These are phyloP conservation scores for Blastomyces emzantsi DNA, from an alignment of 2,329 filamentous ascomycete genomes.

Conservation along the genomic window DNA sequence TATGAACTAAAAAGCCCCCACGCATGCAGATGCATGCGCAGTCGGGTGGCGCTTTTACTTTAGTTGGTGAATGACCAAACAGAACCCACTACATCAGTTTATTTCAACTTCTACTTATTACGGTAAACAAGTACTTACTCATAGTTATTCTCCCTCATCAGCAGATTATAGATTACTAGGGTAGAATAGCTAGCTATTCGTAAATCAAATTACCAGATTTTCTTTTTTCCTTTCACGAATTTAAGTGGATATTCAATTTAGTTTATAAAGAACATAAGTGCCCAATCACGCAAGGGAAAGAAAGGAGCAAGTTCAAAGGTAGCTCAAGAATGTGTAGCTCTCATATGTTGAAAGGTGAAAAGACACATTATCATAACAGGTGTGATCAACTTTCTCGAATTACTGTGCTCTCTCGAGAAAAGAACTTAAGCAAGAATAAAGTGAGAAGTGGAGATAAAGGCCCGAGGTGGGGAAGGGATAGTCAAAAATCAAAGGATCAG, in stretches of 20 bases:
- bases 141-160: not conserved
- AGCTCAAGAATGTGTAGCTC: not conserved
- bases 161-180: not conserved
- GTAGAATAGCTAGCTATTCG: not conserved
- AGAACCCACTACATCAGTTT: not conserved
- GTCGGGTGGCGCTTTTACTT: too few relatives aligned
- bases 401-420: not conserved
- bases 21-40: too few relatives aligned
- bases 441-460: not conserved
- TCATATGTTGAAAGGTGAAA: not conserved
- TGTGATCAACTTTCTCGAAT: not conserved
- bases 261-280: not conserved
- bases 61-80: not conserved
- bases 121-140: not conserved
- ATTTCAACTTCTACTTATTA: not conserved
- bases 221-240: not conserved
- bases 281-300: not conserved
- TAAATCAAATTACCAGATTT: too few relatives aligned
- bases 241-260: slow-evolving; percentile 1
- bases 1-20: not conserved
- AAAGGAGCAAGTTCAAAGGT: not conserved
- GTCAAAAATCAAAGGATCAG: not conserved
- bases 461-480: not conserved
- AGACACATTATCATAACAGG: not conserved
- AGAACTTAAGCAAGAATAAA: not conserved